These are phyloP conservation scores for Medicago ruthenica DNA, from an alignment of 306 rosid species.

Conservation along the genomic window DNA sequence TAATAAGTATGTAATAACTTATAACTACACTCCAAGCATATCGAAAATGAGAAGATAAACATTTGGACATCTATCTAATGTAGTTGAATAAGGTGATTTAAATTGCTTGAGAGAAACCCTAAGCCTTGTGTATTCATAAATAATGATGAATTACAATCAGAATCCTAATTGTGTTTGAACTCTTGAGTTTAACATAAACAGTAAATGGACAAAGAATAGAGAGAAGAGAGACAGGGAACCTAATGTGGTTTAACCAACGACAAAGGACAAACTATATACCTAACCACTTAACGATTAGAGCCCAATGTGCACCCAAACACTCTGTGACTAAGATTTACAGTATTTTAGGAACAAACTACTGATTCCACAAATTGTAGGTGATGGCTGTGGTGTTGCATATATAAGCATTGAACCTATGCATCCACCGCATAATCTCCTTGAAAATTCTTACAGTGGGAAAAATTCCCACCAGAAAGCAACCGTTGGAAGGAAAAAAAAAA, in stretches of 20 bases:
- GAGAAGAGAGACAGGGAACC: constrained; percentile 13
- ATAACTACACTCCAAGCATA: constrained; percentile 33
- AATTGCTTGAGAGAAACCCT: not conserved
- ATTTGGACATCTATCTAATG: constrained; percentile 9
- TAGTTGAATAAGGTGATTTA: not conserved
- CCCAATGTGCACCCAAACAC: constrained; percentile 2
- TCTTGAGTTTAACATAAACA: constrained; percentile 14
- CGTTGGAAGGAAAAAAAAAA: not conserved
- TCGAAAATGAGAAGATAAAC: not conserved
- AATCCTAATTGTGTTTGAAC: constrained; percentile 11
- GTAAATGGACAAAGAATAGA: constrained; percentile 8
- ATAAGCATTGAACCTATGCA: not conserved
- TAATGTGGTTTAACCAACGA: constrained; percentile 15
- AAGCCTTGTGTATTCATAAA: not conserved
- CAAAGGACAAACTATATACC: constrained; percentile 23
- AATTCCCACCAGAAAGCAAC: not conserved
- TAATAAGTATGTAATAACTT: constrained; percentile 6
- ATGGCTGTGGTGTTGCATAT: not conserved
- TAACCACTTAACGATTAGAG: not conserved
- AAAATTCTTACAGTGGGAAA: not conserved
- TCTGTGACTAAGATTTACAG: constrained; percentile 5
- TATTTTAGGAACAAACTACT: constrained; percentile 4
- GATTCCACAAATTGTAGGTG: constrained; percentile 22
- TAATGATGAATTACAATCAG: not conserved
- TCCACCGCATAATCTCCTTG: constrained; percentile 4